phyloP scores from a whole-genome alignment of 2,329 filamentous ascomycete genomes.

The Aspergillus quadrilineatus region DNA sequence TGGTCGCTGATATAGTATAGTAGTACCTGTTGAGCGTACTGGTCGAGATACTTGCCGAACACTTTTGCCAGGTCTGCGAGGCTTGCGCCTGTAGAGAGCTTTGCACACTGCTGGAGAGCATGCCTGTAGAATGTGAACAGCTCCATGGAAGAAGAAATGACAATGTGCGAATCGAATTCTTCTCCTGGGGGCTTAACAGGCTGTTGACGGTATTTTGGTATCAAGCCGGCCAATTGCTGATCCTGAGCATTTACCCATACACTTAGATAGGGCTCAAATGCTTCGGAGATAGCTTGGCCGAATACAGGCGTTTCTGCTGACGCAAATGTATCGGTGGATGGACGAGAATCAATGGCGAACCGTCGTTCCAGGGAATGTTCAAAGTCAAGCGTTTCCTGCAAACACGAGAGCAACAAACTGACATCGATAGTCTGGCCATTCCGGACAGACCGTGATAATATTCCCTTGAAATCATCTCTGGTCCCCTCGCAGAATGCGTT shows the following conservation, averaged over 20 bases:
- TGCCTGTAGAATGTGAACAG: slow-evolving; percentile 96
- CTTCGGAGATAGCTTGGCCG: slow-evolving; percentile 87
- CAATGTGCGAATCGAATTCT: slow-evolving; percentile 85
- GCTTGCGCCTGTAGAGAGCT: slow-evolving; percentile 86
- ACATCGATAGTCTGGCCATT: slow-evolving; percentile 81
- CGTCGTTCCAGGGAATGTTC: slow-evolving; percentile 85
- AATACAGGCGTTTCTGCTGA: slow-evolving; percentile 77
- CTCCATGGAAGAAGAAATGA: slow-evolving; percentile 91
- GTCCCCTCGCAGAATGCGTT: slow-evolving; percentile 95
- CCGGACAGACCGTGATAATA: slow-evolving; percentile 83
- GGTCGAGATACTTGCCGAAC: slow-evolving; percentile 89
- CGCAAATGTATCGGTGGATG: slow-evolving; percentile 85
- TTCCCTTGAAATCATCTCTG: slow-evolving; percentile 90
- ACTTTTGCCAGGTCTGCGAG: slow-evolving; percentile 81
- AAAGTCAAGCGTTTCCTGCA: slow-evolving; percentile 96
- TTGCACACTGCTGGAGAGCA: slow-evolving; percentile 89
- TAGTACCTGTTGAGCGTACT: slow-evolving; percentile 91
- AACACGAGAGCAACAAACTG: slow-evolving; percentile 79
- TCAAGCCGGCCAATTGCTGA: slow-evolving; percentile 76
- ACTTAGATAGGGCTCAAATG: slow-evolving; percentile 95
- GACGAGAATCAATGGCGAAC: slow-evolving; percentile 68
- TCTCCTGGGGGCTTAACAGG: slow-evolving; percentile 79
- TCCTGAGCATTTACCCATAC: slow-evolving; percentile 97
- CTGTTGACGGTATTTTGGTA: slow-evolving; percentile 83
- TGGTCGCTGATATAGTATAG: slow-evolving; percentile 68